A percentile compares a stretch with the other conserved stretches of the same genome.
phyloP scores from a whole-genome alignment of 768 basidiomycete genomes.

The Kwoniella shandongensis region DNA sequence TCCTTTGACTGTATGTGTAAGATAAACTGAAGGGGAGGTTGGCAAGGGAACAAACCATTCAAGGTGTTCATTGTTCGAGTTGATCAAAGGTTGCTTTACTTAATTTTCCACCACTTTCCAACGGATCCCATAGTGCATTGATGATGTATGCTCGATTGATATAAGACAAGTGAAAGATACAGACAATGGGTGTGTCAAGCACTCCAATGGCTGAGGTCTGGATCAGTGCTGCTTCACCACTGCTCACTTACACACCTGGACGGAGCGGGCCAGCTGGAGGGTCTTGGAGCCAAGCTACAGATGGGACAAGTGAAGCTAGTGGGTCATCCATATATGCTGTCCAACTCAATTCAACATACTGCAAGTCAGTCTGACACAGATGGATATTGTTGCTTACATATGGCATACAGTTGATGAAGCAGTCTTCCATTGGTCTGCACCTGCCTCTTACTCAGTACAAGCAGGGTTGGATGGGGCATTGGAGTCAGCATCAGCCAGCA shows the following conservation, averaged over 20 bases:
- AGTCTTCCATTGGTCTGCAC: slow-evolving; percentile 12
- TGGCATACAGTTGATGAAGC: slow-evolving; percentile 25
- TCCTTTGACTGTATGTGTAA: too few species aligned
- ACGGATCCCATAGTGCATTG: too few species aligned
- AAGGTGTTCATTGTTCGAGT: too few species aligned
- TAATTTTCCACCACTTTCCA: too few species aligned
- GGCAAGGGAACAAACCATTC: too few species aligned
- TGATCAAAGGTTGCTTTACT: too few species aligned
- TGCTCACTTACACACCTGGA: slow-evolving; percentile 18
- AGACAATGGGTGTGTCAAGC: background rate
- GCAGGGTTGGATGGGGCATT: slow-evolving; percentile 28
- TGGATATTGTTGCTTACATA: background rate
- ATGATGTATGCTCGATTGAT: too few species aligned
- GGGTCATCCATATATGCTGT: slow-evolving; percentile 15
- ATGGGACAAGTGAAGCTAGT: slow-evolving; percentile 14
- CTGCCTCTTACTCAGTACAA: slow-evolving; percentile 4
- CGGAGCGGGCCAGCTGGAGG: slow-evolving; percentile 3
- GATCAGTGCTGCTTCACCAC: slow-evolving; percentile 29
- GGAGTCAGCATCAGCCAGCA: slow-evolving; percentile 1
- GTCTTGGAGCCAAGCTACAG: slow-evolving; percentile 13
- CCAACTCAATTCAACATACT: slow-evolving; percentile 16
- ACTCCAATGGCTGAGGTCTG: slow-evolving; percentile 7
- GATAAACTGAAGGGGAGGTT: too few species aligned
- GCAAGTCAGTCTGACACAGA: slow-evolving; percentile 13
- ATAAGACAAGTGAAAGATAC: too few species aligned